Evolutionary conservation across 2,329 filamentous ascomycete species (phyloP), one percentile per base, ranked within the genome.

Genomic region (Aspergillus sp.): DNA sequence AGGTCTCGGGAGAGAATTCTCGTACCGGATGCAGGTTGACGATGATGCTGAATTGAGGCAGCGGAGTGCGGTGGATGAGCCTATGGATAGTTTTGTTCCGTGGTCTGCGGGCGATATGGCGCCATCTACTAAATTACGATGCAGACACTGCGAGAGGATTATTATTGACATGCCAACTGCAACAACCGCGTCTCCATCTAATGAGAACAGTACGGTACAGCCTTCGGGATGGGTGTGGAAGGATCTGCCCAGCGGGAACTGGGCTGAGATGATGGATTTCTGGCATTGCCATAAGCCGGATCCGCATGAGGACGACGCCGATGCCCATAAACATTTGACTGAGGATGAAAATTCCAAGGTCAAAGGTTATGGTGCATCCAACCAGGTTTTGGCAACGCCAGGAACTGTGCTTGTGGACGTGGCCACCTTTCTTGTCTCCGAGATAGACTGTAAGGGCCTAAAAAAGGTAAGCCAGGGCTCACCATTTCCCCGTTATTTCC

Each of bases 251-350:
- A 96, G 92, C 69, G 92, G 96, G 67, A 93, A 96, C 69, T 99
- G 95, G 95, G 96, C 95, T 0, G 95, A 99, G 77, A 96, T 99
- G 93, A 99, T 99, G 95, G 96, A 99, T 73, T 96, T 99, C 66
- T 99, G 95, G 95, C 96, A 99, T 75, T 99, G 95, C 69, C 95
- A 99, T 74, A 98, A 98, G 75, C 95, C 96, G 2, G 79, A 83
- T 60, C 66, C 80, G 25, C 75, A 82, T 31, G 66, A 71, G 11
- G 73, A 79, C 47, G 75, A 79, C 43, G 65, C 80, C 11, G 66
- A 70, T n/a, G 67, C 67, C 6, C 61, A 71, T 41, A 63, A 68
- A 35, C 64, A 60, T 46, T 59, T 71, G 37, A 43, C 45, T 43
- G 69, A 82, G 21, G 76, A 82, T n/a, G 73, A 76, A 46, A 79